Base-by-base conservation (phyloP, 2,329 filamentous ascomycete species). In the Nothophaeocryptopus gaeumannii region DNA sequence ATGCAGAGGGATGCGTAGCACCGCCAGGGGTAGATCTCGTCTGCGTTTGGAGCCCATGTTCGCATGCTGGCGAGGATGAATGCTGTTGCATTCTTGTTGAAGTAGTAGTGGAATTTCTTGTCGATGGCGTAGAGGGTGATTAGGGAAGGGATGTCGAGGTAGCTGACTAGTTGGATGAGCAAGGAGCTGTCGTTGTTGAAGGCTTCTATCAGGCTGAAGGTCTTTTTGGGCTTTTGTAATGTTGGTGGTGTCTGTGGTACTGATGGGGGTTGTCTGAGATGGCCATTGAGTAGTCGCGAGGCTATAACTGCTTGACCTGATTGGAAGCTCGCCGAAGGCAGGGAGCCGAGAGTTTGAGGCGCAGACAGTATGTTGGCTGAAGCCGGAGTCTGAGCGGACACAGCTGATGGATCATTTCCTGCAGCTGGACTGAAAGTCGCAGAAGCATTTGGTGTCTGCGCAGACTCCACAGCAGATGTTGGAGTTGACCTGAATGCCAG, bases 41-140 rank as follows among this genome's bases (percentile, higher is more conserved):
- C 73, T 0, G 83, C 77, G 29, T 79, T 72, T 0, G 81, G 79
- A 1, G 80, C 80, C 60, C 78, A 77, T 46, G 72, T 62, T 1
- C 67, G 66, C 1, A 82, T 78, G 69, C 81, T 81, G 13, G 74
- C 68, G 34, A 78, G 70, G 44, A 89, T 74, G 50, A 80, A 78
- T 33, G 79, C 79, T 8, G 77, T 77, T 63, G 84, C 77, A 58
- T 84, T 74, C 44, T 72, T 71, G 63, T 85, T 79, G 61, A 88
- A 67, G 26, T 82, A 73, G 40, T 71, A 65, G 62, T 89, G 78
- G 63, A 88, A 85, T 32, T 78, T 73, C 47, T 74, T 79, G 65
- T 80, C 86, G 57, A 82, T 79, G 56, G 78, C 73, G 72, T 86
- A 89, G 31, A 90, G 74, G 38, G 72, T 77, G 51, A 89, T 65